phyloP scores from a whole-genome alignment of 2,329 filamentous ascomycete genomes.

The Sphaerulina vaccinii region DNA sequence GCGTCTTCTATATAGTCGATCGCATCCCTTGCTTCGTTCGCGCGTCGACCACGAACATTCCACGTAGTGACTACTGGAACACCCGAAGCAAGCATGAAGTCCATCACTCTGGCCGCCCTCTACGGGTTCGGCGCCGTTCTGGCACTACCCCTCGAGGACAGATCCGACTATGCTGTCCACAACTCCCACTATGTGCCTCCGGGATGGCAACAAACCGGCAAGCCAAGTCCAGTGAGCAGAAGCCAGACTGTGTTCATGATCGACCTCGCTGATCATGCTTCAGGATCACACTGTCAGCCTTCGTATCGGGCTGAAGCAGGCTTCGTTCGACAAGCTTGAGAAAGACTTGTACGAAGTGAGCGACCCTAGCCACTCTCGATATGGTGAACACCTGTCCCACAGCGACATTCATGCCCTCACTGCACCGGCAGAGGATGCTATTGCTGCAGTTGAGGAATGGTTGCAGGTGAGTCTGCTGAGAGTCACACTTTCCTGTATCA shows the following conservation, averaged over 20 bases:
- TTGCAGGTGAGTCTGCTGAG: constrained; percentile 39
- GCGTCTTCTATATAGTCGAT: neutral
- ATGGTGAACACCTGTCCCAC: constrained; percentile 59
- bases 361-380: constrained; percentile 57
- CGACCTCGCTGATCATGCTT: constrained; percentile 4
- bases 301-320: constrained; percentile 29
- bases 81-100: constrained; percentile 3
- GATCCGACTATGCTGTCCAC: constrained; percentile 21
- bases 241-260: neutral
- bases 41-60: neutral
- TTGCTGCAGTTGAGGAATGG: constrained; percentile 56
- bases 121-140: constrained; percentile 5
- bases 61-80: neutral
- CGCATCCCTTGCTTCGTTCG: constrained; percentile 2
- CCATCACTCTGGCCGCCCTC: constrained; percentile 4
- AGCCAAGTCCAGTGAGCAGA: constrained; percentile 19
- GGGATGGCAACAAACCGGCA: constrained; percentile 22
- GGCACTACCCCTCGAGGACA: constrained; percentile 18
- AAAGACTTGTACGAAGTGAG: constrained; percentile 61
- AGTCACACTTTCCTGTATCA: neutral
- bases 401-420: constrained; percentile 54
- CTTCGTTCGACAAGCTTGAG: constrained; percentile 47
- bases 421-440: constrained; percentile 54
- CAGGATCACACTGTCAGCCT: constrained; percentile 22
- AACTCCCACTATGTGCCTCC: constrained; percentile 22